A percentile compares a stretch with the other conserved stretches of the same genome.
Evolutionary conservation across 1,284 basidiomycete genomes (phyloP).

Genomic region (Ceratobasidium sp.): DNA sequence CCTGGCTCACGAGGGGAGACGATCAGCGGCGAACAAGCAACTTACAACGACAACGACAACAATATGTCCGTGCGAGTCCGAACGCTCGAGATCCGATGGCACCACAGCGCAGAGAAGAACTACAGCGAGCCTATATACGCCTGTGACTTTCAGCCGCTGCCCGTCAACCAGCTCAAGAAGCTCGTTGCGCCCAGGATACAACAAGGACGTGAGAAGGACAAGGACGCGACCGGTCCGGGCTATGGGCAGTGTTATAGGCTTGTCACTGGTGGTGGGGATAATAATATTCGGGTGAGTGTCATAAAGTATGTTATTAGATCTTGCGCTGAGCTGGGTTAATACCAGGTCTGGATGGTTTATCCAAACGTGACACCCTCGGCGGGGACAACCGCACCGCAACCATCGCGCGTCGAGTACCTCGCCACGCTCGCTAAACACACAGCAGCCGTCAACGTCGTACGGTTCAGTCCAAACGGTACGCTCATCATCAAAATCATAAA

Average conservation of each 20-base stretch:
- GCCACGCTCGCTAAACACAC: constrained; percentile 94
- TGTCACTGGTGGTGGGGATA: constrained; percentile 98
- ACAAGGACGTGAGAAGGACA: constrained; percentile 72
- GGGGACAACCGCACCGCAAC: constrained; percentile 66
- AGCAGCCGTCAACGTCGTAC: constrained; percentile 95
- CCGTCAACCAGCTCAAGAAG: constrained; percentile 60
- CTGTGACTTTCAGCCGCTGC: constrained; percentile 90
- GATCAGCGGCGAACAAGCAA: constrained; percentile 25
- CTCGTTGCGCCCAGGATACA: constrained; percentile 61
- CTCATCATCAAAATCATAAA: constrained; percentile 46
- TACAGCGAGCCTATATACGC: constrained; percentile 88
- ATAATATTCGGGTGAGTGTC: constrained; percentile 89
- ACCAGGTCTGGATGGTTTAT: constrained; percentile 92
- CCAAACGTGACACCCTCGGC: constrained; percentile 78
- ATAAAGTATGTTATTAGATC: constrained; percentile 1
- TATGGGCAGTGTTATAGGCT: constrained; percentile 71
- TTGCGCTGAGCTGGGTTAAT: constrained; percentile 5
- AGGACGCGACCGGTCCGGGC: constrained; percentile 54
- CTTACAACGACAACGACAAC: background rate
- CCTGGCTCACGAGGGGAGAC: constrained; percentile 1
- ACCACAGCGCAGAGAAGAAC: constrained; percentile 66
- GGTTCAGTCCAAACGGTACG: constrained; percentile 94
- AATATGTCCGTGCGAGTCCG: constrained; percentile 73
- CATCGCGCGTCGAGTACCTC: constrained; percentile 95
- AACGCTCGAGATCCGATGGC: constrained; percentile 92